A percentile compares a stretch with the other conserved stretches of the same genome.
Evolutionary conservation across 768 basidiomycete species (phyloP).

Genomic region (Leccinellum luteum): DNA sequence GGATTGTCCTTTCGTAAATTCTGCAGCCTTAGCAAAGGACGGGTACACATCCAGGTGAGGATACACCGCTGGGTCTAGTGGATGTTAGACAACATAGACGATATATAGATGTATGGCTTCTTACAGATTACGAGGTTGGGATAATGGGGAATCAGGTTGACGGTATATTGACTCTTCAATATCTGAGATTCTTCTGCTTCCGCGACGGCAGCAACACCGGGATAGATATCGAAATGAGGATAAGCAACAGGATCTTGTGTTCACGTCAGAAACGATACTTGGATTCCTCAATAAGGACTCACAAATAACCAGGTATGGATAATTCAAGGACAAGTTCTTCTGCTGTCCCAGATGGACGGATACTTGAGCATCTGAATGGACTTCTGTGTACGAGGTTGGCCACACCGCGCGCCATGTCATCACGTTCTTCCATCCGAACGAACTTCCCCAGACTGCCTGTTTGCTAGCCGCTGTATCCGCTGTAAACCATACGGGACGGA

Average conservation of each 20-base stretch:
- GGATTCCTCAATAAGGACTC: constrained; percentile 6
- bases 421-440: constrained; percentile 19
- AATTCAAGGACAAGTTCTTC: constrained; percentile 10
- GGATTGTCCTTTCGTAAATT: no score
- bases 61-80: constrained; percentile 22
- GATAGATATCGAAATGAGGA: constrained; percentile 42
- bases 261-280: constrained; percentile 17
- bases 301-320: constrained; percentile 31
- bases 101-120: constrained; percentile 6
- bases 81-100: constrained; percentile 4
- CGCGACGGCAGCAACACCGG: constrained; percentile 5
- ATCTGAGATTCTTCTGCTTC: background rate
- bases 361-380: background rate
- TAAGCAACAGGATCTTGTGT: constrained; percentile 39
- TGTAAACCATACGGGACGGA: constrained; percentile 54
- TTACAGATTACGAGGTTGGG: constrained; percentile 38
- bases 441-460: constrained; percentile 40
- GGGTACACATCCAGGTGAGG: constrained; percentile 23
- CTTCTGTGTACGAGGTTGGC: constrained; percentile 9
- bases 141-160: constrained; percentile 25
- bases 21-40: background rate
- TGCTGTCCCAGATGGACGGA: constrained; percentile 3
- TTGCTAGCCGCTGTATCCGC: constrained; percentile 40
- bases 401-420: constrained; percentile 19
- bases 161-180: background rate